phyloP scores from a whole-genome alignment of 2,329 filamentous ascomycete species.

The Calonectria pteridis region DNA sequence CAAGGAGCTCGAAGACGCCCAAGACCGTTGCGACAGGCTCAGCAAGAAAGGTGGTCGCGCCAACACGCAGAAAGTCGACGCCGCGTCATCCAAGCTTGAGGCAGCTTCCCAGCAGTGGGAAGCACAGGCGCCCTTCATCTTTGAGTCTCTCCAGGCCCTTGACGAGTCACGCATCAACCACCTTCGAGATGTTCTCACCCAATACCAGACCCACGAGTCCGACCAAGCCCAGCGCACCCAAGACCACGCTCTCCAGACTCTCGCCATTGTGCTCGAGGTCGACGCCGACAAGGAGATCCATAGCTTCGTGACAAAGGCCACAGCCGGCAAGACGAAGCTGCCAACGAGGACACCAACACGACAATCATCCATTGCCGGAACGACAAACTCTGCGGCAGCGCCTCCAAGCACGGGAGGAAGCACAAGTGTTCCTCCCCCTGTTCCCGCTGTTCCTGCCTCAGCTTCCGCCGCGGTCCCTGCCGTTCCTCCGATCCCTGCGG shows the following conservation, averaged over 20 bases:
- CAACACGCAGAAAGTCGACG: slow-evolving; percentile 81
- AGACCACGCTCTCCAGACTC: slow-evolving; percentile 79
- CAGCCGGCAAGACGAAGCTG: slow-evolving; percentile 53
- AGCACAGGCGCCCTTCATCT: slow-evolving; percentile 93
- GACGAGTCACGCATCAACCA: slow-evolving; percentile 93
- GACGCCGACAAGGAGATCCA: slow-evolving; percentile 90
- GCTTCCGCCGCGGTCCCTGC: not conserved
- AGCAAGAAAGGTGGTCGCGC: slow-evolving; percentile 82
- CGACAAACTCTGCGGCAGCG: slow-evolving; percentile 39
- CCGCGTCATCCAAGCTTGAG: slow-evolving; percentile 79
- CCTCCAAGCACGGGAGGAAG: slow-evolving; percentile 45
- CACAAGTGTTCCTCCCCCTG: slow-evolving; percentile 29
- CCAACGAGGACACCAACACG: slow-evolving; percentile 57
- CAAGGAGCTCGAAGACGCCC: slow-evolving; percentile 85
- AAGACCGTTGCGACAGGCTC: slow-evolving; percentile 88
- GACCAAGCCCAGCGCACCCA: slow-evolving; percentile 86
- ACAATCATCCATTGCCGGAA: slow-evolving; percentile 54
- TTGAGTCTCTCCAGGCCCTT: slow-evolving; percentile 89
- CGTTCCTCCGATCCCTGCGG: not conserved
- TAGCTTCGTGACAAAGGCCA: slow-evolving; percentile 68
- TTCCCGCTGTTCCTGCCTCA: not conserved
- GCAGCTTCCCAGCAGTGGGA: slow-evolving; percentile 90
- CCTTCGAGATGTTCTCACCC: slow-evolving; percentile 89
- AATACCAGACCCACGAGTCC: slow-evolving; percentile 92
- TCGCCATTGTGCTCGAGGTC: slow-evolving; percentile 87